phyloP scores from a whole-genome alignment of 2,329 filamentous ascomycete species.

The Orbilia oligospora region DNA sequence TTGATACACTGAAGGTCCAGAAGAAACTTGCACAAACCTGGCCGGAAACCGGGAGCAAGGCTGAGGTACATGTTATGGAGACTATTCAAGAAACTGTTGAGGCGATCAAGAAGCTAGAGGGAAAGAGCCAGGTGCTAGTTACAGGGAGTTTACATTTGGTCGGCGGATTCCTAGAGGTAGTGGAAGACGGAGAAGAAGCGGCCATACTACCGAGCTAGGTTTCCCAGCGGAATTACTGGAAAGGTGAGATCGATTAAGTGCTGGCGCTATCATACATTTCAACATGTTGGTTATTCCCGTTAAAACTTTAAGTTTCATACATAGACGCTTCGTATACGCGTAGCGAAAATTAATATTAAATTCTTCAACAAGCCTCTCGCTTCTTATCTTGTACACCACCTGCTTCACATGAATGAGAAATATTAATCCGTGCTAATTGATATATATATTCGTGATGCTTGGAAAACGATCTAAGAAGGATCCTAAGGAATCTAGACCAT shows the following conservation, averaged over 20 bases:
- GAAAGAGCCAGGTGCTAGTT: slow-evolving; percentile 76
- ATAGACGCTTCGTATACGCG: neutral
- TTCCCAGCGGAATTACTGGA: neutral
- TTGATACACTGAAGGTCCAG: slow-evolving; percentile 77
- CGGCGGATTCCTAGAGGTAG: slow-evolving; percentile 80
- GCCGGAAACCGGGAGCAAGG: slow-evolving; percentile 70
- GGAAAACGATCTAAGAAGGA: no score
- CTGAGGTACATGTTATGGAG: slow-evolving; percentile 72
- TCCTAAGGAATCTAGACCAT: neutral
- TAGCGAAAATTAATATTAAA: neutral
- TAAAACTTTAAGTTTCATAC: neutral
- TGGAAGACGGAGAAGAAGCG: slow-evolving; percentile 70
- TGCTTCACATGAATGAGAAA: neutral
- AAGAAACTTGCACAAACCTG: slow-evolving; percentile 76
- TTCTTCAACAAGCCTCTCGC: neutral
- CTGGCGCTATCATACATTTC: slow-evolving; percentile 1
- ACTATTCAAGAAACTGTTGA: slow-evolving; percentile 80
- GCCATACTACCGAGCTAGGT: slow-evolving; percentile 28
- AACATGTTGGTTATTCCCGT: neutral
- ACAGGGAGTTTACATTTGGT: slow-evolving; percentile 90
- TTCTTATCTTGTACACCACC: no score
- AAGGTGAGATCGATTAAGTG: neutral
- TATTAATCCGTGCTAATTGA: neutral
- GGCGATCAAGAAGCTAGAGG: slow-evolving; percentile 70
- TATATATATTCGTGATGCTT: neutral